phyloP scores from a whole-genome alignment of 441 rosid genomes.

The Rhodomyrtus psidioides region DNA sequence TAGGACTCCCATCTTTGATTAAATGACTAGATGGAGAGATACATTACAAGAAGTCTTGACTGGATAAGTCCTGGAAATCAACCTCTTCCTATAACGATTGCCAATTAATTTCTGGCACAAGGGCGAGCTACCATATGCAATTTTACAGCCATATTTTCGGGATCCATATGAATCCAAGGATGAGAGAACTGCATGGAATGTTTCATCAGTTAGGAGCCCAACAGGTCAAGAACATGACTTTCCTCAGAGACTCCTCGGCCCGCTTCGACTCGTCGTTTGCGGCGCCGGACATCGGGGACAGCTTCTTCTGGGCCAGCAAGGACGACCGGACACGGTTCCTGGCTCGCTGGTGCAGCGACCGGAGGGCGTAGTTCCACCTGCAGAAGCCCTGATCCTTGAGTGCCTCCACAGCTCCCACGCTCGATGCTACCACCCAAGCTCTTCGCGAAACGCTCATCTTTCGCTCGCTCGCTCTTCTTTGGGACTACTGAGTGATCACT shows the following conservation, averaged over 20 bases:
- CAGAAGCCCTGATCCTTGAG: constrained; percentile 35
- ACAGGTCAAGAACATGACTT: constrained; percentile 21
- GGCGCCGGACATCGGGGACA: not conserved
- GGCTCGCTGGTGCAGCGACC: constrained; percentile 21
- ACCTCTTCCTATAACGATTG: not conserved
- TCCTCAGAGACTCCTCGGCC: constrained; percentile 21
- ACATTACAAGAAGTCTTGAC: too few species aligned
- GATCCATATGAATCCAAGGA: not conserved
- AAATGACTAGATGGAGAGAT: not conserved
- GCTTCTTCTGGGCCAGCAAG: constrained; percentile 3
- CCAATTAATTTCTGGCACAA: not conserved
- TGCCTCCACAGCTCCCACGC: constrained; percentile 38
- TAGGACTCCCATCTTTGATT: not conserved
- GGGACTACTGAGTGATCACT: too few species aligned
- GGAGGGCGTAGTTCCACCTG: constrained; percentile 29
- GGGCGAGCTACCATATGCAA: not conserved
- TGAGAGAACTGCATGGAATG: not conserved
- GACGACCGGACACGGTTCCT: constrained; percentile 4
- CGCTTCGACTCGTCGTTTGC: not conserved
- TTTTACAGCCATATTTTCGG: not conserved
- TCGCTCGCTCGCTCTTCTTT: not conserved
- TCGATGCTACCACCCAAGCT: constrained; percentile 34
- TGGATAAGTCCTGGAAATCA: not conserved
- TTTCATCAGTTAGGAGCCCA: constrained; percentile 23
- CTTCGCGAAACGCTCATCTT: constrained; percentile 22